phyloP scores from a whole-genome alignment of 306 rosid species.

The Gastrolobium villosum region DNA sequence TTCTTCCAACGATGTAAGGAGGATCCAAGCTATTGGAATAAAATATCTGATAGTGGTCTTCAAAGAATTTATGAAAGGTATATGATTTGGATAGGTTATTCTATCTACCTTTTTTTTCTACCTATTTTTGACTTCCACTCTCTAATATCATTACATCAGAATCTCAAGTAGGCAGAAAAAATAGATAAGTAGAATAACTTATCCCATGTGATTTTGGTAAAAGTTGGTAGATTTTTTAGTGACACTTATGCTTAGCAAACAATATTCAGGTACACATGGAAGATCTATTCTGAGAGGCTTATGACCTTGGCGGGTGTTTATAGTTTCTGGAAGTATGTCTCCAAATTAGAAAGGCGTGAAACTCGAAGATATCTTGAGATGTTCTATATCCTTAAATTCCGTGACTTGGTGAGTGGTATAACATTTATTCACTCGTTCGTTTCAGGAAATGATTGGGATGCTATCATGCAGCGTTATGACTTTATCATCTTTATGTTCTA shows the following conservation, averaged over 20 bases:
- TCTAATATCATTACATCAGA: too few relatives aligned
- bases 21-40: conserved; percentile 77
- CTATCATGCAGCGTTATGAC: background rate
- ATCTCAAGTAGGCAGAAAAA: too few relatives aligned
- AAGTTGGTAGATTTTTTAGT: background rate
- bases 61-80: conserved; percentile 88
- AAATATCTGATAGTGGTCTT: conserved; percentile 82
- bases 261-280: conserved; percentile 86
- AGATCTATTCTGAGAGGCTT: conserved; percentile 89
- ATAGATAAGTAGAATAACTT: too few relatives aligned
- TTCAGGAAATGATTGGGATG: conserved; percentile 17
- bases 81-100: too few relatives aligned
- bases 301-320: conserved; percentile 96
- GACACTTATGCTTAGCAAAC: conserved; percentile 28
- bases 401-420: conserved; percentile 82
- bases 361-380: conserved; percentile 91
- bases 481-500: conserved; percentile 1
- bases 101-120: too few relatives aligned
- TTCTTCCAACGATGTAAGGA: conserved; percentile 76
- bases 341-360: conserved; percentile 90
- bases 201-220: background rate
- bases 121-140: too few relatives aligned
- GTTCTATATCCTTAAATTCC: conserved; percentile 96
- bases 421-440: background rate
- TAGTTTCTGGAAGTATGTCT: conserved; percentile 94